These are phyloP conservation scores for Corynespora cassiicola DNA, from an alignment of 2,329 filamentous ascomycete species.

Conservation along the genomic window DNA sequence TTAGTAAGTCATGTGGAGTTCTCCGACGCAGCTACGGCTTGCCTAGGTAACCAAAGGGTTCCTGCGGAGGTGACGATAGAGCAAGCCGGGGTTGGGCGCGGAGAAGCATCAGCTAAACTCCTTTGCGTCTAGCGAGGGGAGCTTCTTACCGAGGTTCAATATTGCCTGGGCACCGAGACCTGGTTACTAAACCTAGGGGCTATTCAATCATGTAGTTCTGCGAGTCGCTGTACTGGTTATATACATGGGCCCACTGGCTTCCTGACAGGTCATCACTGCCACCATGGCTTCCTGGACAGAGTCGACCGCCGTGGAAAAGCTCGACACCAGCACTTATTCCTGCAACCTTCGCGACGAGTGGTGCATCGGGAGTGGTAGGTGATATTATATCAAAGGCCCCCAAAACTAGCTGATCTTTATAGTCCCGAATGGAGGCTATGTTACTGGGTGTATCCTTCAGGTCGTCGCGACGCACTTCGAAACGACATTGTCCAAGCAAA, in stretches of 20 bases:
- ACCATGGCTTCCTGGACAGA: slow-evolving; percentile 51
- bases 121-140: too few species aligned
- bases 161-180: too few species aligned
- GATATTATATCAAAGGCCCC: background rate
- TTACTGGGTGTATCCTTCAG: slow-evolving; percentile 67
- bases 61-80: slow-evolving; percentile 22
- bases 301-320: slow-evolving; percentile 56
- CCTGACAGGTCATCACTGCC: too few species aligned
- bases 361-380: slow-evolving; percentile 69
- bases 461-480: slow-evolving; percentile 66
- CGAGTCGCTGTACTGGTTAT: too few species aligned
- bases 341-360: slow-evolving; percentile 64
- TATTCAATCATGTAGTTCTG: too few species aligned
- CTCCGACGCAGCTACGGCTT: slow-evolving; percentile 6
- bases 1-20: slow-evolving; percentile 1
- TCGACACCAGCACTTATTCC: slow-evolving; percentile 64
- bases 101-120: slow-evolving; percentile 25
- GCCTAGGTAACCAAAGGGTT: slow-evolving; percentile 11
- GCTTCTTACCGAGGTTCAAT: too few species aligned
- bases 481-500: slow-evolving; percentile 62
- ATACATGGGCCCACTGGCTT: too few species aligned
- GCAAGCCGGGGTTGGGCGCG: slow-evolving; percentile 11
- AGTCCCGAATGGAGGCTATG: slow-evolving; percentile 77
- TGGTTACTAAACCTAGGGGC: too few species aligned
- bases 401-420: slow-evolving; percentile 12